Percentiles rank a stretch among this genome's conserved stretches.
Conservation (phyloP, 805 yeast genomes). For the Zygosaccharomyces pseudorouxii region DNA sequence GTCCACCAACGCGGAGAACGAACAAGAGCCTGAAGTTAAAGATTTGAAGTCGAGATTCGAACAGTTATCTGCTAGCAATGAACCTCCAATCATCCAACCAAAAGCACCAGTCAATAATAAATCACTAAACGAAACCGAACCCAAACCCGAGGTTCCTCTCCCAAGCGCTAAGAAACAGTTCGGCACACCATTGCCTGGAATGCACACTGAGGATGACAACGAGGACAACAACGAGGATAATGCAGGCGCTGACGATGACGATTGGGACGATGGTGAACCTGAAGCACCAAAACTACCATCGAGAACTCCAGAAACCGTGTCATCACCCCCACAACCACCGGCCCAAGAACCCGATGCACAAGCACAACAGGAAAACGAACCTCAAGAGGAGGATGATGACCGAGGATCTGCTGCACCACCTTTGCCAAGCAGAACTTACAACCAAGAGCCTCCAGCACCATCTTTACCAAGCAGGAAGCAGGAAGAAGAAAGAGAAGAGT, state of each 20-base stretch:
- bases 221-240: conserved; percentile 22
- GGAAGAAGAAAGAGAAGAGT: conserved; percentile 18
- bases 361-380: background rate
- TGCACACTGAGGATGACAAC: conserved; percentile 28
- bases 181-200: conserved; percentile 35
- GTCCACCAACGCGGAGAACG: conserved; percentile 12
- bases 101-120: conserved; percentile 13
- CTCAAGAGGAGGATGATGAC: conserved; percentile 14
- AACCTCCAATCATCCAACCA: conserved; percentile 31
- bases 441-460: conserved; percentile 25
- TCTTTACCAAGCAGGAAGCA: background rate
- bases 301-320: conserved; percentile 8
- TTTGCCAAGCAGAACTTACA: conserved; percentile 25
- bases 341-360: conserved; percentile 4
- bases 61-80: conserved; percentile 21
- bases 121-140: conserved; percentile 19
- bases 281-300: conserved; percentile 18
- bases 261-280: conserved; percentile 26
- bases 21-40: conserved; percentile 29
- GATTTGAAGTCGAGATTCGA: conserved; percentile 39
- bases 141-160: conserved; percentile 16
- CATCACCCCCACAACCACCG: conserved; percentile 4
- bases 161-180: conserved; percentile 19
- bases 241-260: conserved; percentile 16
- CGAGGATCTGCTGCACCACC: conserved; percentile 28